Evolutionary conservation across 768 basidiomycete species (phyloP), one percentile per base, ranked within the genome.

Genomic region (Tricholoma furcatifolium): DNA sequence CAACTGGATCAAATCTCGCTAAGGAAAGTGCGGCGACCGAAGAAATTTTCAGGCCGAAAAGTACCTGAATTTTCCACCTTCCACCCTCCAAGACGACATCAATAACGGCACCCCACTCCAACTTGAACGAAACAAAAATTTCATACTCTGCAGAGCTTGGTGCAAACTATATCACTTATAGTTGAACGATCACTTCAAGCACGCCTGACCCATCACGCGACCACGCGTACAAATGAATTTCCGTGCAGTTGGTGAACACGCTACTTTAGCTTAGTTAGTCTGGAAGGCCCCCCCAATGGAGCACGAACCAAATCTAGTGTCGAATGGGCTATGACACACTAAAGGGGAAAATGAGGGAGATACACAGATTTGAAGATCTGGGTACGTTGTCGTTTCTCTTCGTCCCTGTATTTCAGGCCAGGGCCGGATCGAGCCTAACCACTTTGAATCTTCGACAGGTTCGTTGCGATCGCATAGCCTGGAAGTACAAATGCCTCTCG

Each of bases 361-460:
- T 51, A 47, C 45, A 32, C 47, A 45, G 40, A 49, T 38, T 50
- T 43, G 42, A 36, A 31, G 36, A 31, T 12, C 38, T 51, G 9
- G 30, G 43, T 48, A 34, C 43, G 47, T 51, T 52, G 18, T 44
- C 38, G 39, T 50, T 43, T 21, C 24, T 46, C 45, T 14, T 30
- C 42, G 43, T 39, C 43, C 43, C 43, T 43, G 41, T 20, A 41
- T 30, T 53, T 7, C 30, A 18, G 32, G 24, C 17, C 51, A 47
- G 54, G 53, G 53, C 40, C 38, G 34, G 35, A 54, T 54, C 49
- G 35, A 58, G 53, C 39, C 56, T 58, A 53, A 55, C 50, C 50
- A 42, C 36, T 24, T 60, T 48, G 51, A 14, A 45, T 21, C 21
- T n/a, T 18, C 30, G 27, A 27, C 45, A 43, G 45, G 47, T 23